Base-by-base conservation (phyloP, 306 rosid genomes). In the Malus sieversii region DNA sequence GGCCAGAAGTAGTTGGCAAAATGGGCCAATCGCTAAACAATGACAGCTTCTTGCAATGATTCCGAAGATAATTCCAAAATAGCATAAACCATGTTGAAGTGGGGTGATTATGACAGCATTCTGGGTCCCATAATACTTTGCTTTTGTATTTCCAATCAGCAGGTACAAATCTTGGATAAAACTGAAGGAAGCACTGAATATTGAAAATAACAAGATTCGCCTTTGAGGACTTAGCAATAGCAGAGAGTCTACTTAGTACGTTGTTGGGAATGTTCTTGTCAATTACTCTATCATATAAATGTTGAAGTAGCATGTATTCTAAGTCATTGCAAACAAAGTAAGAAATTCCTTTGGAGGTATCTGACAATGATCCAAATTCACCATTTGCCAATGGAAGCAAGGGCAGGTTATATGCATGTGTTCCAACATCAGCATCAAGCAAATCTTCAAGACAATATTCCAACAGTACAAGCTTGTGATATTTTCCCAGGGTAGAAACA, bases 381-480 rank as follows among this genome's bases (percentile, higher is more conserved):
- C 98, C 98, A 86, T 90, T 90, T 71, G 97, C 97, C 86, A 94
- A 73, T 60, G 98, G 98, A 85, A 94, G 87, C 75, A 94, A 84
- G 72, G 96, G 93, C 69, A 94, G 80, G 78, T 87, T 82, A 77
- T 76, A 82, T 42, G 90, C 93, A 84, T 87, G 91, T 70, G 82
- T 77, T 80, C 91, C 90, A 83, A 90, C 97, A 80, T 94, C 97
- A 86, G 79, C 89, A 79, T 94, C 96, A 74, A 94, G 86, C 88
- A 94, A 83, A 79, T 92, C 98, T 84, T 92, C 98, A 63, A 94
- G 88, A 79, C 96, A 92, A 85, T 92, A 94, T 90, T 92, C 97
- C 82, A 92, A 82, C 83, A 92, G 84, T 60, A 90, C 92, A 86
- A 94, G 96, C 79, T 78, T 94, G 90, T 84, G 71, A 20, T 82